Conservation (phyloP, 2,329 filamentous ascomycete species). For the Elsinoe fawcettii region DNA sequence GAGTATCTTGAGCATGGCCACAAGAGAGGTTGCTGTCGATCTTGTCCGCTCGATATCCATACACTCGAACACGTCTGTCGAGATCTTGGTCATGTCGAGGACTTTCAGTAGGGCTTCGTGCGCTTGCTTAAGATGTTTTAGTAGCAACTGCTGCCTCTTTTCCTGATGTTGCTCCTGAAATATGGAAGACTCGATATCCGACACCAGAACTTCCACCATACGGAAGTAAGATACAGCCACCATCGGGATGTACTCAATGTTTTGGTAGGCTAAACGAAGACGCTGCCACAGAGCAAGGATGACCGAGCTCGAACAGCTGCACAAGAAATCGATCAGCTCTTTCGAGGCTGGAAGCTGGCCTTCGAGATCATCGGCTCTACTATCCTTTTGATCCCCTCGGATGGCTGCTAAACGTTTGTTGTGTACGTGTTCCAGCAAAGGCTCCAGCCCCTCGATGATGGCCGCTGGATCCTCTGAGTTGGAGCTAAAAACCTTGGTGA, state of each 20-base stretch:
- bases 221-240: conserved; percentile 80
- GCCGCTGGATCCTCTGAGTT: conserved; percentile 71
- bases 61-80: conserved; percentile 68
- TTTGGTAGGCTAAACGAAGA: conserved; percentile 79
- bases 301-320: conserved; percentile 71
- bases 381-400: background rate
- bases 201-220: conserved; percentile 74
- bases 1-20: conserved; percentile 63
- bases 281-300: conserved; percentile 84
- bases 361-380: background rate
- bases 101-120: conserved; percentile 68
- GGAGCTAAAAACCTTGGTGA: conserved; percentile 78
- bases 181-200: conserved; percentile 56
- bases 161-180: conserved; percentile 50
- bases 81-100: conserved; percentile 56
- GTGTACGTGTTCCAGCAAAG: conserved; percentile 68
- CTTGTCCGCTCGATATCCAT: conserved; percentile 72
- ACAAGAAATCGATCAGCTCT: conserved; percentile 79
- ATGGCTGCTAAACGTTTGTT: background rate
- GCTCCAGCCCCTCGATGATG: conserved; percentile 86
- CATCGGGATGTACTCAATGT: conserved; percentile 79
- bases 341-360: conserved; percentile 37
- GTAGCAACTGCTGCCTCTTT: conserved; percentile 60
- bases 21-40: conserved; percentile 63
- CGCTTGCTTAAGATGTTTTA: conserved; percentile 70